Evolutionary conservation across 805 yeast species (phyloP).

Genomic region (Candida maesae): DNA sequence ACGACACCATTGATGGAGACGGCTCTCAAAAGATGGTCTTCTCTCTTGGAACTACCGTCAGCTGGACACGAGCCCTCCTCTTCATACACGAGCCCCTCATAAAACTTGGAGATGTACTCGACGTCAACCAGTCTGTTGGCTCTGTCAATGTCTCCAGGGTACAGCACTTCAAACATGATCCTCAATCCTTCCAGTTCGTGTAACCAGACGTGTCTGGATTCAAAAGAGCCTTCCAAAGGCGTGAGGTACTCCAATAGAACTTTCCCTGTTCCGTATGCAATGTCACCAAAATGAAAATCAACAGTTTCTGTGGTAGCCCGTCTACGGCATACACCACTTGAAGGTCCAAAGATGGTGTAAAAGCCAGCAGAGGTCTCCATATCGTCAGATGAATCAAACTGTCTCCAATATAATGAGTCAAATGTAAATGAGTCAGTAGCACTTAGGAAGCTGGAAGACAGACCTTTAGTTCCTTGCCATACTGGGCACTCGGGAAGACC

Average conservation of each 20-base stretch:
- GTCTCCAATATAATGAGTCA: slow-evolving; percentile 17
- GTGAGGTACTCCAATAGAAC: neutral
- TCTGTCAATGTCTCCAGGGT: slow-evolving; percentile 37
- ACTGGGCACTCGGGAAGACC: slow-evolving; percentile 3
- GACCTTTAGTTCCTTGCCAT: neutral
- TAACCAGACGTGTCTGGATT: slow-evolving; percentile 12
- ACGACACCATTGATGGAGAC: slow-evolving; percentile 22
- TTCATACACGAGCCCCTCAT: slow-evolving; percentile 4
- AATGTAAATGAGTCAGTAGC: slow-evolving; percentile 10
- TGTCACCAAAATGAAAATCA: slow-evolving; percentile 18
- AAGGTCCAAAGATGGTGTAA: slow-evolving; percentile 10
- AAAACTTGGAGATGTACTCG: slow-evolving; percentile 1
- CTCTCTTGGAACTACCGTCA: slow-evolving; percentile 10
- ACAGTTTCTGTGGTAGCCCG: slow-evolving; percentile 10
- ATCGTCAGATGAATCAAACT: slow-evolving; percentile 5
- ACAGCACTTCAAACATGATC: slow-evolving; percentile 39
- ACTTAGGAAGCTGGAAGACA: slow-evolving; percentile 13
- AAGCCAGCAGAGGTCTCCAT: slow-evolving; percentile 16
- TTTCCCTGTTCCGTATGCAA: neutral
- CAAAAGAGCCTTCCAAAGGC: neutral
- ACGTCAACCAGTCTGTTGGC: slow-evolving; percentile 26
- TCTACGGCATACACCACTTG: slow-evolving; percentile 10
- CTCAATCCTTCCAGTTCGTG: slow-evolving; percentile 38
- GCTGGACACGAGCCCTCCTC: slow-evolving; percentile 11
- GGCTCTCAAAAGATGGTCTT: slow-evolving; percentile 18